Conservation (phyloP, 31 red algal species). For the Odonthalia washingtoniensis region DNA sequence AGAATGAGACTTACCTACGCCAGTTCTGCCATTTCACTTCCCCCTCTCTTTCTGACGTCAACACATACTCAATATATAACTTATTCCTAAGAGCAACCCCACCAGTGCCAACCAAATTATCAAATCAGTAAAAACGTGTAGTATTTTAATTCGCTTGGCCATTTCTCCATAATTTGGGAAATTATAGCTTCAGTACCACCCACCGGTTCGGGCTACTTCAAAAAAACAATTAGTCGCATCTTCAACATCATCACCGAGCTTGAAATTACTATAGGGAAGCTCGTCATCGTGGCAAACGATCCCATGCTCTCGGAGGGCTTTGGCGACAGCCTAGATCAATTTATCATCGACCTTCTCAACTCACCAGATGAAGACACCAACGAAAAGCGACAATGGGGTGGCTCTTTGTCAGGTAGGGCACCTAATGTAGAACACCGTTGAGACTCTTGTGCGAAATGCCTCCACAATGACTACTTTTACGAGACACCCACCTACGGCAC, state of each 20-base stretch:
- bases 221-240: background rate
- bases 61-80: no score
- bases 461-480: background rate
- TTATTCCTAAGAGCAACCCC: no score
- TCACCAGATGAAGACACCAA: background rate
- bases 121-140: background rate
- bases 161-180: background rate
- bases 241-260: background rate
- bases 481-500: background rate
- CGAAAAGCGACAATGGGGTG: background rate
- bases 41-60: no score
- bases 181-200: background rate
- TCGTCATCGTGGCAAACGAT: no score
- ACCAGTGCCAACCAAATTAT: conserved; percentile 12
- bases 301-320: no score
- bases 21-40: no score
- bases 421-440: background rate
- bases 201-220: background rate
- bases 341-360: background rate
- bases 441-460: background rate
- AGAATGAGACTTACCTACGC: no score
- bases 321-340: background rate
- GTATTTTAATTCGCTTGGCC: background rate
- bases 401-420: background rate
- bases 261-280: background rate